phyloP scores from a whole-genome alignment of 2,329 filamentous ascomycete species.

The Pseudonectria buxi region DNA sequence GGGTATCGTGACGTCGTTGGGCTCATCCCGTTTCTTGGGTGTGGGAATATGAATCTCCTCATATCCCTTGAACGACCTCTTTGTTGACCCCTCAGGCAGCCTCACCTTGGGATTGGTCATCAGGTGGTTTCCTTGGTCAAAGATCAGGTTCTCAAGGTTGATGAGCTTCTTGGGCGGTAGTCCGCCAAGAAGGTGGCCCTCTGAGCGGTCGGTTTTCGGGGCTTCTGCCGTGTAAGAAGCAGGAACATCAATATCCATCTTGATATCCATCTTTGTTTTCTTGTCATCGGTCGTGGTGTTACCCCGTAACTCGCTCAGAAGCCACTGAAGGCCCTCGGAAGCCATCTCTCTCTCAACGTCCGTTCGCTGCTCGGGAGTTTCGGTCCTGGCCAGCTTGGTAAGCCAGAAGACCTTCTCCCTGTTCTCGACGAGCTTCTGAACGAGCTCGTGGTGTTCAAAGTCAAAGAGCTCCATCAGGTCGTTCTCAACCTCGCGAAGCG shows the following conservation, averaged over 20 bases:
- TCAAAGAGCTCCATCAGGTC: conserved; percentile 98
- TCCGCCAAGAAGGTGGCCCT: conserved; percentile 69
- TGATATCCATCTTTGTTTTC: conserved; percentile 73
- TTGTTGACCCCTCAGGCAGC: conserved; percentile 88
- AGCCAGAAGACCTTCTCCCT: conserved; percentile 94
- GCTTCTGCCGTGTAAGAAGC: conserved; percentile 46
- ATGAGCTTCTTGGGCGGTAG: conserved; percentile 81
- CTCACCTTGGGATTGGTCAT: conserved; percentile 99
- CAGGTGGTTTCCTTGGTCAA: conserved; percentile 95
- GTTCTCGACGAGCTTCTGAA: conserved; percentile 85
- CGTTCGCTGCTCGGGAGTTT: conserved; percentile 67
- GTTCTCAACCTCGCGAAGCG: conserved; percentile 90
- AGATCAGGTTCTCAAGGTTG: conserved; percentile 92
- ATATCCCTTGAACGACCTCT: conserved; percentile 94
- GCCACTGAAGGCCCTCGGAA: conserved; percentile 76
- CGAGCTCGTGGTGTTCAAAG: conserved; percentile 90
- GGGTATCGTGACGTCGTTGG: conserved; percentile 73
- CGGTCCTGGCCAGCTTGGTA: conserved; percentile 75
- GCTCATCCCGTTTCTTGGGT: conserved; percentile 79
- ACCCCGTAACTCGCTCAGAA: conserved; percentile 81
- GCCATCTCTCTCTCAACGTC: conserved; percentile 86
- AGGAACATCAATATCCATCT: conserved; percentile 85
- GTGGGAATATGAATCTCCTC: conserved; percentile 96
- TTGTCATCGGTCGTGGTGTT: conserved; percentile 55
- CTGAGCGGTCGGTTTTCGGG: conserved; percentile 48